These are phyloP conservation scores for Aureobasidium sp. DNA, from an alignment of 2,329 filamentous ascomycete genomes.

Conservation along the genomic window DNA sequence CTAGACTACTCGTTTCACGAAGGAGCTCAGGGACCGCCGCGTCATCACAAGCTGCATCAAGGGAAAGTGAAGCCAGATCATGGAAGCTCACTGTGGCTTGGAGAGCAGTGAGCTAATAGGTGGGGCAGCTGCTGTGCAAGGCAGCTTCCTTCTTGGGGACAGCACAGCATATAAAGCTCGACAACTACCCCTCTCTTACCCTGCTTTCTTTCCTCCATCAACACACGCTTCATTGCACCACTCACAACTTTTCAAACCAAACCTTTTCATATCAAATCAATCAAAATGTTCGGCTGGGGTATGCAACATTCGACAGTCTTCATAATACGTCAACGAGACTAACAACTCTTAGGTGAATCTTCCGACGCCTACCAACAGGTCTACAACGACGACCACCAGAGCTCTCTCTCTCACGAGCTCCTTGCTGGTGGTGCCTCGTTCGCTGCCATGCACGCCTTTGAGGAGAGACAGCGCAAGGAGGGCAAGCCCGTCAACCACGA, in stretches of 20 bases:
- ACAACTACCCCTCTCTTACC: conserved; percentile 15
- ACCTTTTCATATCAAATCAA: conserved; percentile 12
- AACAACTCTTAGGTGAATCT: conserved; percentile 39
- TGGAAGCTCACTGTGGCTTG: background rate
- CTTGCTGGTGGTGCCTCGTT: conserved; percentile 71
- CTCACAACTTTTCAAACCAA: conserved; percentile 4
- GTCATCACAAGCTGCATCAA: background rate
- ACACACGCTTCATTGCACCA: conserved; percentile 10
- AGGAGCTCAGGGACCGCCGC: conserved; percentile 1
- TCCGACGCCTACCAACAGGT: conserved; percentile 50
- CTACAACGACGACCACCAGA: conserved; percentile 51
- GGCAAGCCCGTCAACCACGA: conserved; percentile 65
- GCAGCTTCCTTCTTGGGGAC: background rate
- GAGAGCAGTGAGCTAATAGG: conserved; percentile 1
- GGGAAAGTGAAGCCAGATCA: conserved; percentile 2
- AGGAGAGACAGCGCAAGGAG: conserved; percentile 64
- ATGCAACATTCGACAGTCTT: conserved; percentile 10
- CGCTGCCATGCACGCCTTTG: conserved; percentile 71
- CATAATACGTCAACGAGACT: background rate
- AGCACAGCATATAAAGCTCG: conserved; percentile 5
- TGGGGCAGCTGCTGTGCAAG: conserved; percentile 5
- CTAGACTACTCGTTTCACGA: conserved; percentile 12
- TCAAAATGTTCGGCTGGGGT: conserved; percentile 43
- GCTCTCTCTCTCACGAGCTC: conserved; percentile 64
- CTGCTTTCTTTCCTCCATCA: conserved; percentile 37